A percentile compares a stretch with the other conserved stretches of the same genome.
Conservation (phyloP, 2,329 filamentous ascomycete species). For the Claviceps sp. region DNA sequence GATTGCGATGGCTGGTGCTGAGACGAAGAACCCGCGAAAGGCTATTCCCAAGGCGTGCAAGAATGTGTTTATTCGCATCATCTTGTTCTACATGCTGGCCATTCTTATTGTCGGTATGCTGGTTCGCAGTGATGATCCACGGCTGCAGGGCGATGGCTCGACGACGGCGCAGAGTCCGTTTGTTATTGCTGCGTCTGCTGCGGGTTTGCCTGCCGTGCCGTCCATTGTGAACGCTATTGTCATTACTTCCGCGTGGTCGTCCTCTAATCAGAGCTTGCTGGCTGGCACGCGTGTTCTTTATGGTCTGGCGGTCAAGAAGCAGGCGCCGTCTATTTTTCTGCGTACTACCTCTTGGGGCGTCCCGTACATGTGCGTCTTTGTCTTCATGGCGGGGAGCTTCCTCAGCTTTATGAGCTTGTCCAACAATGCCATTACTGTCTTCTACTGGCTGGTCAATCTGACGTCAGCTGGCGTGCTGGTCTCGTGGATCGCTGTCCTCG, state of each 20-base stretch:
- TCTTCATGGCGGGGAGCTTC: constrained; percentile 40
- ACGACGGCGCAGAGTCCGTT: constrained; percentile 40
- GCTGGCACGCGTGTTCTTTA: constrained; percentile 57
- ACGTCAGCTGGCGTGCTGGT: constrained; percentile 50
- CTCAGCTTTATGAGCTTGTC: constrained; percentile 46
- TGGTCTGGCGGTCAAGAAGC: constrained; percentile 51
- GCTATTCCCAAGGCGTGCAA: constrained; percentile 42
- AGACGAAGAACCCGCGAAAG: constrained; percentile 40
- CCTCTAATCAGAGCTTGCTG: constrained; percentile 48
- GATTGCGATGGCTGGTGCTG: constrained; percentile 48
- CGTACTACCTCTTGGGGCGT: constrained; percentile 48
- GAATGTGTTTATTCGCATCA: constrained; percentile 43
- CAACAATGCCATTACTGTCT: constrained; percentile 45
- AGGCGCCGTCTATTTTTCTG: constrained; percentile 49
- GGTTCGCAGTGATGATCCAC: constrained; percentile 44
- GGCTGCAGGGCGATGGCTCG: constrained; percentile 33
- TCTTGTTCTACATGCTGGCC: constrained; percentile 49
- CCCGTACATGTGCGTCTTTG: constrained; percentile 43
- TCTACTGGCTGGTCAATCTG: constrained; percentile 50
- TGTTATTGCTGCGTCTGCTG: constrained; percentile 57
- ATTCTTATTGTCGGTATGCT: constrained; percentile 60
- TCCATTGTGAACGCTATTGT: constrained; percentile 67
- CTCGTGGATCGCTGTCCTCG: constrained; percentile 46
- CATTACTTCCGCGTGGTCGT: constrained; percentile 53
- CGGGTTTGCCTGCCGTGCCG: constrained; percentile 53